Conservation (phyloP, 768 basidiomycete species). For the Hypholoma sublateritium region DNA sequence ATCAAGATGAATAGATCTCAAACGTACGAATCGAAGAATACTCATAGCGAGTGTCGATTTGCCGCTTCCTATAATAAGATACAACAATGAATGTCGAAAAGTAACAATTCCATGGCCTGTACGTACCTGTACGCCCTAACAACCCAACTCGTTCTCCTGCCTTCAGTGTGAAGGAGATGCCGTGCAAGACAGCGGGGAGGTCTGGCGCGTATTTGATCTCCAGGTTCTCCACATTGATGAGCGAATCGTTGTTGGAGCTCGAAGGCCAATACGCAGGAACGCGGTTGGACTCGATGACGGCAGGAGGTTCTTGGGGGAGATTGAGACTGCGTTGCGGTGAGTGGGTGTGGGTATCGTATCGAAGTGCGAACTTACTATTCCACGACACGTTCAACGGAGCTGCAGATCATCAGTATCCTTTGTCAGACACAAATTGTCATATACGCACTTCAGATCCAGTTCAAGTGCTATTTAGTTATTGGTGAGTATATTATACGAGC, state of each 20-base stretch:
- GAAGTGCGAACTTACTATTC: conserved; percentile 57
- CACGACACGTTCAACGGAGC: conserved; percentile 87
- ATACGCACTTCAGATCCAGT: conserved; percentile 69
- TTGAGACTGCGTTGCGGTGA: conserved; percentile 44
- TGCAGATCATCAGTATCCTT: conserved; percentile 24
- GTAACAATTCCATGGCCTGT: neutral
- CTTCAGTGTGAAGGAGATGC: conserved; percentile 70
- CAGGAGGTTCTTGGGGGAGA: conserved; percentile 84
- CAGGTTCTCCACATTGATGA: conserved; percentile 73
- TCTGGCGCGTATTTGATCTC: conserved; percentile 84
- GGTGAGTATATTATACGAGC: neutral
- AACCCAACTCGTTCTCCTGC: conserved; percentile 77
- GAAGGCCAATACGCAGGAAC: conserved; percentile 96
- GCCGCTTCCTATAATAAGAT: conserved; percentile 62
- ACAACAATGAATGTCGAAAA: conserved; percentile 21
- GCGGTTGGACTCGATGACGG: conserved; percentile 68
- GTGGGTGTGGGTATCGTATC: neutral
- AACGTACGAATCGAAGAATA: conserved; percentile 73
- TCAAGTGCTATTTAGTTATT: conserved; percentile 57
- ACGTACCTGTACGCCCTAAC: conserved; percentile 69
- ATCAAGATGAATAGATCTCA: neutral
- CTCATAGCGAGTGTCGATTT: conserved; percentile 88
- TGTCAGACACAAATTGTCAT: neutral
- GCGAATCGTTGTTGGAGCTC: conserved; percentile 51
- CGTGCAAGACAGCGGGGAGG: conserved; percentile 76